Evolutionary conservation across 345 rosid genomes (phyloP).

Genomic region (Sisymbrium altissimum): DNA sequence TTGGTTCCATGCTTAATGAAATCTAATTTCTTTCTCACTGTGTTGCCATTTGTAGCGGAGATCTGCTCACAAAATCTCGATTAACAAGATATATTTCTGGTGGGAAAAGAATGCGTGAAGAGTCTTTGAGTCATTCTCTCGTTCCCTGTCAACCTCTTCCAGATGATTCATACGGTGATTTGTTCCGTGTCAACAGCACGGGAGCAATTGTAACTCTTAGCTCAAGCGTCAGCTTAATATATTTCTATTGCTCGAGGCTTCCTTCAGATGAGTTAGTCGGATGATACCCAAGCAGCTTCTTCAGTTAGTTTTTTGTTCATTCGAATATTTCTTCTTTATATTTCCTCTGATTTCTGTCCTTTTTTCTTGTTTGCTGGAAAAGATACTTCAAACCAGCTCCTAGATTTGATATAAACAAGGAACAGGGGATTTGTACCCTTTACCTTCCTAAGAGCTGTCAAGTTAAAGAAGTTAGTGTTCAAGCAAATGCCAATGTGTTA

Average conservation of each 20-base stretch:
- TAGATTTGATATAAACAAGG: conserved; percentile 48
- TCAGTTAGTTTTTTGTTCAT: background rate
- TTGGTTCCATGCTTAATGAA: background rate
- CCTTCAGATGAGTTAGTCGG: conserved; percentile 80
- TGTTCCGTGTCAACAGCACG: conserved; percentile 54
- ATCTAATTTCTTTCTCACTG: background rate
- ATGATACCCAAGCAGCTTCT: conserved; percentile 1
- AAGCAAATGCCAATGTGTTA: conserved; percentile 39
- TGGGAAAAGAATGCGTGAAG: conserved; percentile 69
- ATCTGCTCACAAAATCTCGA: conserved; percentile 45
- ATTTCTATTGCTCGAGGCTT: conserved; percentile 82
- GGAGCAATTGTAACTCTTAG: conserved; percentile 55
- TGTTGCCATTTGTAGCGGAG: conserved; percentile 45
- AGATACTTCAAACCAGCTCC: conserved; percentile 87
- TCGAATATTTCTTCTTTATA: background rate
- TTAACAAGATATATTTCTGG: conserved; percentile 55
- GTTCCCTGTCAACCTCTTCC: conserved; percentile 53
- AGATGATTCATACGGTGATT: conserved; percentile 35
- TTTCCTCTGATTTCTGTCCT: background rate
- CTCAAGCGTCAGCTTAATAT: conserved; percentile 62
- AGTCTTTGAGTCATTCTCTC: conserved; percentile 55
- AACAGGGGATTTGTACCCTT: conserved; percentile 42
- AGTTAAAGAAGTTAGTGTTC: conserved; percentile 35
- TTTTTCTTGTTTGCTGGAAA: background rate
- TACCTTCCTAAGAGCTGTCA: conserved; percentile 78